Evolutionary conservation across 2,329 filamentous ascomycete species (phyloP).

Genomic region (Talaromyces sp.): DNA sequence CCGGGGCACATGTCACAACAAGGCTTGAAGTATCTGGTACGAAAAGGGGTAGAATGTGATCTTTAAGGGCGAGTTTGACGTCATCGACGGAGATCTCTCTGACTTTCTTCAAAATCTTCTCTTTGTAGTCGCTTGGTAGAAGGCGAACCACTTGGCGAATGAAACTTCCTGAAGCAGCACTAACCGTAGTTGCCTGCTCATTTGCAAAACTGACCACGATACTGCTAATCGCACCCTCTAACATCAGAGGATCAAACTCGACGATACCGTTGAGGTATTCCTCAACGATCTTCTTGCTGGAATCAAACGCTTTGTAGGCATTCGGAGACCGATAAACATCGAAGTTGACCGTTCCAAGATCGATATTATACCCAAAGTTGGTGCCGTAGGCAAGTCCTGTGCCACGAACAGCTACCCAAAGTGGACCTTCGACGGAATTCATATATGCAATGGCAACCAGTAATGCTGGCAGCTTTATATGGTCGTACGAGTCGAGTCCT

Average conservation of each 20-base stretch:
- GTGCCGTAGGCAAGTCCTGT: constrained; percentile 90
- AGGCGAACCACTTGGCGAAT: constrained; percentile 72
- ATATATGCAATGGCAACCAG: constrained; percentile 88
- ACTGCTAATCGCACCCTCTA: constrained; percentile 85
- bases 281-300: constrained; percentile 67
- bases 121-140: constrained; percentile 70
- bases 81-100: constrained; percentile 70
- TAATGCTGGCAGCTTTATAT: constrained; percentile 74
- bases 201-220: constrained; percentile 84
- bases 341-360: constrained; percentile 76
- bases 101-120: constrained; percentile 70
- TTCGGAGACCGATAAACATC: constrained; percentile 87
- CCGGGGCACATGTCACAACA: constrained; percentile 78
- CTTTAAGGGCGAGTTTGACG: constrained; percentile 66
- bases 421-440: constrained; percentile 85
- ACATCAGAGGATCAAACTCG: constrained; percentile 70
- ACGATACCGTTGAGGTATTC: constrained; percentile 67
- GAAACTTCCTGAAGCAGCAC: constrained; percentile 78
- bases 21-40: constrained; percentile 74
- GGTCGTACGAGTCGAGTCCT: constrained; percentile 68
- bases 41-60: constrained; percentile 75
- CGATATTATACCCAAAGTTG: constrained; percentile 69
- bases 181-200: constrained; percentile 78
- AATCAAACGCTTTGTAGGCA: constrained; percentile 75
- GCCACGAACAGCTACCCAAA: constrained; percentile 90